phyloP scores from a whole-genome alignment of 78 protist genomes.

The Anaeramoeba flamelloides region DNA sequence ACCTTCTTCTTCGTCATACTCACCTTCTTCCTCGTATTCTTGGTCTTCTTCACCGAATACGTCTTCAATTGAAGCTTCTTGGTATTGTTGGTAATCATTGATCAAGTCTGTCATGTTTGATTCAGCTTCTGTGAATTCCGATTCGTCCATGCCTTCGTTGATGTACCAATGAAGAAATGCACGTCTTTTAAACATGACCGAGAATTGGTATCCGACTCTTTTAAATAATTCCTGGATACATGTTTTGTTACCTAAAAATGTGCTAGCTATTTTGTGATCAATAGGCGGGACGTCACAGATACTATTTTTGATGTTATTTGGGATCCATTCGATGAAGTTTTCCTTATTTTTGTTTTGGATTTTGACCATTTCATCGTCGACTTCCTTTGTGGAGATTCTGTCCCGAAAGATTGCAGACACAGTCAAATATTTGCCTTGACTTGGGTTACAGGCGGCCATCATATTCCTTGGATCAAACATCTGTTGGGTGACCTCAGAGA shows the following conservation, averaged over 20 bases:
- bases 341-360: conserved; percentile 90
- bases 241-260: conserved; percentile 90
- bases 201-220: conserved; percentile 85
- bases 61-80: too few species aligned
- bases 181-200: conserved; percentile 89
- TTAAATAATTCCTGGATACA: conserved; percentile 93
- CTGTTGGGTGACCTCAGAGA: conserved; percentile 86
- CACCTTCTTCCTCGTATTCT: too few species aligned
- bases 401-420: conserved; percentile 96
- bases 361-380: conserved; percentile 78
- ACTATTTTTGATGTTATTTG: conserved; percentile 95
- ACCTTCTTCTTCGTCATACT: too few species aligned
- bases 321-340: conserved; percentile 94
- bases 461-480: conserved; percentile 81
- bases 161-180: too few species aligned
- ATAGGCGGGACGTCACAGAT: conserved; percentile 90
- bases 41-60: too few species aligned
- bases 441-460: conserved; percentile 97
- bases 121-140: too few species aligned
- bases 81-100: too few species aligned
- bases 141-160: too few species aligned
- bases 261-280: conserved; percentile 84
- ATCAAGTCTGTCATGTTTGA: too few species aligned
- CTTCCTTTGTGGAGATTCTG: conserved; percentile 96
- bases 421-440: conserved; percentile 96